Evolutionary conservation across 2,329 filamentous ascomycete genomes (phyloP).

Genomic region (Beauveria scarabaeidicola): DNA sequence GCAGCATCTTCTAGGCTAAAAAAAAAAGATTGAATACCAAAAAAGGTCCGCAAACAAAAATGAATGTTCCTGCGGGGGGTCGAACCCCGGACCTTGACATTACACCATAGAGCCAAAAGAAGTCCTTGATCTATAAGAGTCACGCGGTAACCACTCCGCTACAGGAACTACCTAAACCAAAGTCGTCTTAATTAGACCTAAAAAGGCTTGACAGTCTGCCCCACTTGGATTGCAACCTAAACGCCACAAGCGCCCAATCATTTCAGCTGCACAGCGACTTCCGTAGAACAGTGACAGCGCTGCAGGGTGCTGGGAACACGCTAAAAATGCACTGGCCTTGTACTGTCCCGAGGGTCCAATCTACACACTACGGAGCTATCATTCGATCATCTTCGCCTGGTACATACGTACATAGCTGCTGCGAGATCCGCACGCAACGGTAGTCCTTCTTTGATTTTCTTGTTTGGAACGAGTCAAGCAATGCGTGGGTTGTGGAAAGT

Average conservation of each 20-base stretch:
- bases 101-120: conserved; percentile 16
- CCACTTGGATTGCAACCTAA: conserved; percentile 4
- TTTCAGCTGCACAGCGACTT: neutral
- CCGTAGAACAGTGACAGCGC: neutral
- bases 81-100: conserved; percentile 23
- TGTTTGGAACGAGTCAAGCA: neutral
- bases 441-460: neutral
- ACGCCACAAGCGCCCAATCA: conserved; percentile 6
- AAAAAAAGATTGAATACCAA: neutral
- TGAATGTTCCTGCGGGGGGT: conserved; percentile 20
- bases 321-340: neutral
- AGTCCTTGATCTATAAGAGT: conserved; percentile 20
- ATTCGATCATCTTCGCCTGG: neutral
- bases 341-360: neutral
- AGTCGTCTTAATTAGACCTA: conserved; percentile 3
- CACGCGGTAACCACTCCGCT: conserved; percentile 23
- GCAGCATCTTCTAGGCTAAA: neutral
- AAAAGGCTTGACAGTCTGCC: neutral
- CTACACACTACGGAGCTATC: neutral
- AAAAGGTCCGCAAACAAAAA: neutral
- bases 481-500: neutral
- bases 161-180: conserved; percentile 16
- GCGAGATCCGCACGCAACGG: conserved; percentile 5
- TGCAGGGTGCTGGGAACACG: neutral
- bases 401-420: no score